A percentile compares a stretch with the other conserved stretches of the same genome.
phyloP scores from a whole-genome alignment of 805 yeast species.

The Aciculoconidium aculeatum region DNA sequence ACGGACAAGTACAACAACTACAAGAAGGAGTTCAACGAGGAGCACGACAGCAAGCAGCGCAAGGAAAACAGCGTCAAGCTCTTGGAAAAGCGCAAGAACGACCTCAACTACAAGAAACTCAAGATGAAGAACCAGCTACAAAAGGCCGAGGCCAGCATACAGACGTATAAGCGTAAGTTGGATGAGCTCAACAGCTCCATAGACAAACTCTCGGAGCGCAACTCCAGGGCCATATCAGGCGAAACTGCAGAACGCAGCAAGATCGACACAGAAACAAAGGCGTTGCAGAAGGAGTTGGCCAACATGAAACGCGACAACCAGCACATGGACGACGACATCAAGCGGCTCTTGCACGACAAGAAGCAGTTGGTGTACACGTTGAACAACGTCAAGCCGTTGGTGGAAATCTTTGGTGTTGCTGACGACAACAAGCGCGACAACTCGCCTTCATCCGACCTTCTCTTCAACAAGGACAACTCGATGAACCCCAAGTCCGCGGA shows the following conservation, averaged over 20 bases:
- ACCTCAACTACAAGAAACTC: constrained; percentile 18
- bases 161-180: too few species aligned
- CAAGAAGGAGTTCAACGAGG: constrained; percentile 34
- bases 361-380: constrained; percentile 14
- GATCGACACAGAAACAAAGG: constrained; percentile 13
- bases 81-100: constrained; percentile 26
- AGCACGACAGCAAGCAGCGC: constrained; percentile 22
- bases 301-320: constrained; percentile 17
- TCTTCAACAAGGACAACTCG: constrained; percentile 28
- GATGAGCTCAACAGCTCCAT: too few species aligned
- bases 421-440: background rate
- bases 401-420: constrained; percentile 17
- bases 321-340: constrained; percentile 21
- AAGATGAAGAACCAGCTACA: too few species aligned
- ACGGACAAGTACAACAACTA: constrained; percentile 25
- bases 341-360: constrained; percentile 17
- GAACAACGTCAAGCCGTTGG: constrained; percentile 18
- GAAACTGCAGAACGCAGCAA: constrained; percentile 19
- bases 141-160: too few species aligned
- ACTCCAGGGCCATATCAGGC: too few species aligned
- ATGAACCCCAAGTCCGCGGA: constrained; percentile 23
- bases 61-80: constrained; percentile 28
- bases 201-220: too few species aligned
- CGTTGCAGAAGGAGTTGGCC: constrained; percentile 11
- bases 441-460: constrained; percentile 6